phyloP scores from a whole-genome alignment of 169 alveolate genomes.

The Plasmodium gonderi region DNA sequence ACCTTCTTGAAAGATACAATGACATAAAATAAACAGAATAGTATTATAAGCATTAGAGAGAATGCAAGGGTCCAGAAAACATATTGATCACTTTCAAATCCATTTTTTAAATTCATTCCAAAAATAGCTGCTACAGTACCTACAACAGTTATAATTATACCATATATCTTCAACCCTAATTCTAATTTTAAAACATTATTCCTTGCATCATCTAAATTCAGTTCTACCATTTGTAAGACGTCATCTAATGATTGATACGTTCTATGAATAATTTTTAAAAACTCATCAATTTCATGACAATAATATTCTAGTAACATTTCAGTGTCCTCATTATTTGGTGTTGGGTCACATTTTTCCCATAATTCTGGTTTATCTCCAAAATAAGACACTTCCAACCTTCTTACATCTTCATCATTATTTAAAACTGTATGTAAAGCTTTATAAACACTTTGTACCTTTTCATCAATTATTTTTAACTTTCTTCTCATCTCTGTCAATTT shows the following conservation, averaged over 20 bases:
- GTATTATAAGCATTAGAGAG: slow-evolving; percentile 78
- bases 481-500: slow-evolving; percentile 81
- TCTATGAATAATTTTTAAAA: slow-evolving; percentile 77
- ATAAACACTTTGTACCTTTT: slow-evolving; percentile 79
- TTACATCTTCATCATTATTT: slow-evolving; percentile 81
- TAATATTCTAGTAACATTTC: slow-evolving; percentile 85
- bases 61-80: slow-evolving; percentile 83
- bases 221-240: slow-evolving; percentile 86
- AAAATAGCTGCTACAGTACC: slow-evolving; percentile 86
- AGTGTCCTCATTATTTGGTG: slow-evolving; percentile 80
- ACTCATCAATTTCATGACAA: slow-evolving; percentile 86
- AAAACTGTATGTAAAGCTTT: slow-evolving; percentile 80
- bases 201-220: slow-evolving; percentile 85
- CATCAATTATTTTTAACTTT: slow-evolving; percentile 77
- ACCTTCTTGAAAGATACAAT: slow-evolving; percentile 54
- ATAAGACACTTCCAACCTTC: slow-evolving; percentile 81
- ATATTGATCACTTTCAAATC: slow-evolving; percentile 78
- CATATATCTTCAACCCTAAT: slow-evolving; percentile 84
- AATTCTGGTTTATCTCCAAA: slow-evolving; percentile 80
- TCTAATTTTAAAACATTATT: slow-evolving; percentile 84
- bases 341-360: slow-evolving; percentile 81
- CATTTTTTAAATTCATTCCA: slow-evolving; percentile 87
- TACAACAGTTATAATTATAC: slow-evolving; percentile 82
- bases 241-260: slow-evolving; percentile 85
- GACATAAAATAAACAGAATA: slow-evolving; percentile 52